Conservation (phyloP, 2,329 filamentous ascomycete species). For the Bipolaris bicolor region DNA sequence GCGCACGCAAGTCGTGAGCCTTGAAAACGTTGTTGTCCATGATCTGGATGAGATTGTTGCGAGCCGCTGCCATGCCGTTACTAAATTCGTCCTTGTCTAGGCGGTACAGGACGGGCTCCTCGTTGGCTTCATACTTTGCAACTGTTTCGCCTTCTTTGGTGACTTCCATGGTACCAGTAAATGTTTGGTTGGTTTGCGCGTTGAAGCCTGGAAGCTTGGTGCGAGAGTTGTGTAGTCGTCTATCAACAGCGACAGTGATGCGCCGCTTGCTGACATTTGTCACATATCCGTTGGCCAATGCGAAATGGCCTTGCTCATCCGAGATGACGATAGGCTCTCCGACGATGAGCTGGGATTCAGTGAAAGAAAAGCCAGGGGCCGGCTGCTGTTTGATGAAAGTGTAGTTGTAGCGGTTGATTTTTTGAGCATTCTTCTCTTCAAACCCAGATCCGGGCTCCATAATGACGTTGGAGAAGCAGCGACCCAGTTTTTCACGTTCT, state of each 20-base stretch:
- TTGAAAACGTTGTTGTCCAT: constrained; percentile 81
- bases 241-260: constrained; percentile 89
- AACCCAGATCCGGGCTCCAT: constrained; percentile 77
- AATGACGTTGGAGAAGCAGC: constrained; percentile 87
- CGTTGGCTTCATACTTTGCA: constrained; percentile 50
- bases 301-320: constrained; percentile 93
- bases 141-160: constrained; percentile 57
- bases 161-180: constrained; percentile 90
- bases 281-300: constrained; percentile 89
- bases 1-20: constrained; percentile 72
- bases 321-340: constrained; percentile 97
- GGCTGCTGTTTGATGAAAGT: constrained; percentile 75
- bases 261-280: constrained; percentile 74
- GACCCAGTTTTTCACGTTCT: constrained; percentile 84
- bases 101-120: constrained; percentile 72
- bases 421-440: constrained; percentile 72
- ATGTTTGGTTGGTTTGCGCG: constrained; percentile 77
- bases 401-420: constrained; percentile 92
- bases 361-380: constrained; percentile 74
- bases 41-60: constrained; percentile 90
- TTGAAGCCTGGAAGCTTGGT: constrained; percentile 79
- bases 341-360: constrained; percentile 84
- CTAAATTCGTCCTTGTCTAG: constrained; percentile 98
- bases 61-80: constrained; percentile 93
- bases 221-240: constrained; percentile 84